These are phyloP conservation scores for Sarocladiaceae sp. DNA, from an alignment of 2,329 filamentous ascomycete species.

Conservation along the genomic window DNA sequence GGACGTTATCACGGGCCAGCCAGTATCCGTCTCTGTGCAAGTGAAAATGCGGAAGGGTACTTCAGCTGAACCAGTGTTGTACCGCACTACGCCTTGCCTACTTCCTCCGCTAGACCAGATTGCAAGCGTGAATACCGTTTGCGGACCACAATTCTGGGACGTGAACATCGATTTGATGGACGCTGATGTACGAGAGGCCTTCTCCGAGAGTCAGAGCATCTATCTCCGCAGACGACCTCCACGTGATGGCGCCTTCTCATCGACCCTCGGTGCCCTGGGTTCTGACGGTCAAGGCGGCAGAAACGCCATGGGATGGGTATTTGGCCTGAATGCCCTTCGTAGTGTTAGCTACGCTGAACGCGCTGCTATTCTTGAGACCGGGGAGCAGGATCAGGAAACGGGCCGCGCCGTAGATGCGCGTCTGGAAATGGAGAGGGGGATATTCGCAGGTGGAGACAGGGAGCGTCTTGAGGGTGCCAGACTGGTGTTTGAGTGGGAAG, in stretches of 20 bases:
- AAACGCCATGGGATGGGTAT: conserved; percentile 65
- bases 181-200: conserved; percentile 51
- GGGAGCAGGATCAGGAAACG: conserved; percentile 37
- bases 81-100: conserved; percentile 51
- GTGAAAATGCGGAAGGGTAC: conserved; percentile 48
- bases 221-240: conserved; percentile 66
- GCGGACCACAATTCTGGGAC: conserved; percentile 69
- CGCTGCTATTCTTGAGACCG: conserved; percentile 50
- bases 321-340: conserved; percentile 51
- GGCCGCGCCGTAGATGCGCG: conserved; percentile 61
- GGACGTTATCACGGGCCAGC: conserved; percentile 76
- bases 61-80: conserved; percentile 29
- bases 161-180: conserved; percentile 70
- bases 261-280: conserved; percentile 68
- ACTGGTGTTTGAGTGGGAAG: conserved; percentile 51
- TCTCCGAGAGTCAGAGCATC: conserved; percentile 65
- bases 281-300: conserved; percentile 14
- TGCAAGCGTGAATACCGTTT: conserved; percentile 51
- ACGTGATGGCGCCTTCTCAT: conserved; percentile 63
- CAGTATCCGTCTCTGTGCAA: conserved; percentile 65
- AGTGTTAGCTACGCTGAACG: conserved; percentile 60
- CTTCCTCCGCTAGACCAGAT: conserved; percentile 61
- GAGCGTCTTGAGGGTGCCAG: conserved; percentile 19
- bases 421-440: conserved; percentile 54
- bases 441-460: conserved; percentile 33